These are phyloP conservation scores for Aspergillus udagawae DNA, from an alignment of 2,329 filamentous ascomycete genomes.

Conservation along the genomic window DNA sequence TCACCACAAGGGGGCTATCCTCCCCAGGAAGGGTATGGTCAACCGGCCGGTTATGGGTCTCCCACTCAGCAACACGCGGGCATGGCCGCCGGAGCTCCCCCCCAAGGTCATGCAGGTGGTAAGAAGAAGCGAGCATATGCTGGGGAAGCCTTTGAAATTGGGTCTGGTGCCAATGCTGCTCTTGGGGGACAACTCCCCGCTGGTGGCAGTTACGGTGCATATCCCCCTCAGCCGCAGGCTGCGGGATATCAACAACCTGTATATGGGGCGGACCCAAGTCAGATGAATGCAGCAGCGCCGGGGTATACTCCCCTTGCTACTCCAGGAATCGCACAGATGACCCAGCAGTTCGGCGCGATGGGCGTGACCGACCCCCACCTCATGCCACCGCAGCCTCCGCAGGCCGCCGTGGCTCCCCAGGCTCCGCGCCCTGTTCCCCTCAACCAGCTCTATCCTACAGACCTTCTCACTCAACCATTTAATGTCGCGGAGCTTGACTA, in stretches of 20 bases:
- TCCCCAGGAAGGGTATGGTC: conserved; percentile 48
- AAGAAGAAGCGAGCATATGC: conserved; percentile 92
- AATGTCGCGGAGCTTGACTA: conserved; percentile 89
- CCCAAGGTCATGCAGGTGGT: conserved; percentile 34
- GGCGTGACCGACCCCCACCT: conserved; percentile 59
- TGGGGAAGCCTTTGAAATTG: conserved; percentile 90
- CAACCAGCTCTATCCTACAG: conserved; percentile 89
- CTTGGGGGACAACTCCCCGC: conserved; percentile 47
- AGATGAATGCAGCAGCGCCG: conserved; percentile 58
- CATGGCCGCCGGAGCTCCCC: conserved; percentile 27
- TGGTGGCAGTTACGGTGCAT: conserved; percentile 60
- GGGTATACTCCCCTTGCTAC: conserved; percentile 59
- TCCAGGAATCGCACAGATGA: conserved; percentile 65
- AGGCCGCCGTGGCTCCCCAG: conserved; percentile 43
- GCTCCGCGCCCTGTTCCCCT: conserved; percentile 52
- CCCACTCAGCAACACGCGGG: conserved; percentile 32
- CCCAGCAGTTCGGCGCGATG: conserved; percentile 78
- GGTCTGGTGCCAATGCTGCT: conserved; percentile 75
- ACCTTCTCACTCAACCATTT: conserved; percentile 88
- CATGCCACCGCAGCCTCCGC: conserved; percentile 41
- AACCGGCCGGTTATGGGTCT: conserved; percentile 37
- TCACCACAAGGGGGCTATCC: conserved; percentile 51
- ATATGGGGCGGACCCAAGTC: conserved; percentile 43
- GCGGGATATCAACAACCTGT: conserved; percentile 41
- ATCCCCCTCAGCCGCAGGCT: conserved; percentile 51